Percentiles rank a stretch among this genome's conserved stretches.
These are phyloP conservation scores for Suillus hirtellus DNA, from an alignment of 768 basidiomycete species.

Conservation along the genomic window DNA sequence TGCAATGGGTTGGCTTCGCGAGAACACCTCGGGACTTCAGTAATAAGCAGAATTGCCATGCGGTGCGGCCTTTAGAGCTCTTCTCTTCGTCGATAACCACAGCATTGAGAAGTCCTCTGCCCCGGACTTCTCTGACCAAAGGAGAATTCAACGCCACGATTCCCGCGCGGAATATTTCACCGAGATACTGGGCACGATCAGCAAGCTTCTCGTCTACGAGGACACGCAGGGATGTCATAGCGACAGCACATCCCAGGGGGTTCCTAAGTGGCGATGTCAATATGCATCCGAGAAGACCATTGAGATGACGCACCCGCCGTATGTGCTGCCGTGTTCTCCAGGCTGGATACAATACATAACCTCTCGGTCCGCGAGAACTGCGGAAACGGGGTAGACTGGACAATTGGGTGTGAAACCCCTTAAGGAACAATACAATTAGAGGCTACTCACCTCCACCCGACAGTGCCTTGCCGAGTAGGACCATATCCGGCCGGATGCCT, in stretches of 20 bases:
- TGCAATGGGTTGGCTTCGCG: slow-evolving; percentile 95
- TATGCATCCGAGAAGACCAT: not conserved
- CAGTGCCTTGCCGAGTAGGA: slow-evolving; percentile 94
- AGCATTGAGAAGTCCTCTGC: slow-evolving; percentile 88
- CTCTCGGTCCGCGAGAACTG: slow-evolving; percentile 87
- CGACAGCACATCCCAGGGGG: slow-evolving; percentile 94
- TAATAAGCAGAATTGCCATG: slow-evolving; percentile 94
- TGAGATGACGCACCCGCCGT: slow-evolving; percentile 71
- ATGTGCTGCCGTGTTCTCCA: slow-evolving; percentile 95
- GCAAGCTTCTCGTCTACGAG: slow-evolving; percentile 84
- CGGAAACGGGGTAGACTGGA: slow-evolving; percentile 93
- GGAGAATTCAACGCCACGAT: slow-evolving; percentile 65
- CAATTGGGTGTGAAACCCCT: slow-evolving; percentile 12
- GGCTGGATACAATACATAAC: slow-evolving; percentile 94
- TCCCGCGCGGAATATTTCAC: slow-evolving; percentile 74
- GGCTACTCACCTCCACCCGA: slow-evolving; percentile 81
- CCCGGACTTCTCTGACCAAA: slow-evolving; percentile 77
- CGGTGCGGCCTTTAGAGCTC: slow-evolving; percentile 76
- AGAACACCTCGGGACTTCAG: slow-evolving; percentile 89
- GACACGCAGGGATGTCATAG: slow-evolving; percentile 90
- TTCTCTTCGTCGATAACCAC: slow-evolving; percentile 87
- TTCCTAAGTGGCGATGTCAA: slow-evolving; percentile 50
- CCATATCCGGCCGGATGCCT: slow-evolving; percentile 83
- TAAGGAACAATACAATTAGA: slow-evolving; percentile 8
- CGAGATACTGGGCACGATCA: slow-evolving; percentile 76